These are phyloP conservation scores for Agrocybe chaxingu DNA, from an alignment of 768 basidiomycete species.

Conservation along the genomic window DNA sequence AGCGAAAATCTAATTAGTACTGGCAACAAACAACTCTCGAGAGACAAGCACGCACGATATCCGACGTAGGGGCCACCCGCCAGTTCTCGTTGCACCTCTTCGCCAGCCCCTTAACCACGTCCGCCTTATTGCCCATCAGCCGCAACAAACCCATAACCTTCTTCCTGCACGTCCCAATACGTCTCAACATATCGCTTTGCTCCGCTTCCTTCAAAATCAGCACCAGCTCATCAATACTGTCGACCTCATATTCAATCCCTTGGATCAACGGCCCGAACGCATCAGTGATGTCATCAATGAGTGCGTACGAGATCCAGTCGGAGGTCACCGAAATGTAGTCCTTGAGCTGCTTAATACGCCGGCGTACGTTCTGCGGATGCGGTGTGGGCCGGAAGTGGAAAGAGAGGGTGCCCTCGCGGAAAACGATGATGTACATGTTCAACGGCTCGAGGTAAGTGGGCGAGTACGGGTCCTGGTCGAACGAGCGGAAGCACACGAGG, in stretches of 20 bases:
- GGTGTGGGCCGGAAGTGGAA: slow-evolving; percentile 97
- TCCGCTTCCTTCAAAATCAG: slow-evolving; percentile 93
- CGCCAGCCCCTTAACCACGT: slow-evolving; percentile 97
- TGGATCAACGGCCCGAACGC: slow-evolving; percentile 98
- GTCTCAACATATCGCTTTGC: slow-evolving; percentile 95
- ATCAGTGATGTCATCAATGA: slow-evolving; percentile 99
- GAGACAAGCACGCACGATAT: slow-evolving; percentile 62
- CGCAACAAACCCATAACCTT: slow-evolving; percentile 98
- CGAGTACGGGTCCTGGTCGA: slow-evolving; percentile 97
- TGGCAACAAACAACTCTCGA: background rate
- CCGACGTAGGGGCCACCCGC: slow-evolving; percentile 96
- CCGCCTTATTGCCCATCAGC: slow-evolving; percentile 99
- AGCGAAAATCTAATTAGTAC: background rate
- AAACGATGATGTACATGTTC: slow-evolving; percentile 99
- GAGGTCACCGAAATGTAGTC: slow-evolving; percentile 99
- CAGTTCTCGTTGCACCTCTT: slow-evolving; percentile 99
- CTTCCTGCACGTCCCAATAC: slow-evolving; percentile 97
- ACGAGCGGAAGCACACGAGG: slow-evolving; percentile 97
- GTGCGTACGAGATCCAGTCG: slow-evolving; percentile 99
- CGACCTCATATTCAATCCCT: slow-evolving; percentile 98
- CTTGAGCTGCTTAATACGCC: slow-evolving; percentile 97
- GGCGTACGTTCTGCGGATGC: slow-evolving; percentile 95
- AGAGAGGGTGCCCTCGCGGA: slow-evolving; percentile 93
- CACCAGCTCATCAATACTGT: slow-evolving; percentile 97
- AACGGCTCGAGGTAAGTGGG: slow-evolving; percentile 96